Evolutionary conservation across 192 early-diverging fungal genomes (phyloP), one percentile per base, ranked within the genome.

Genomic region (Coemansia sp.): DNA sequence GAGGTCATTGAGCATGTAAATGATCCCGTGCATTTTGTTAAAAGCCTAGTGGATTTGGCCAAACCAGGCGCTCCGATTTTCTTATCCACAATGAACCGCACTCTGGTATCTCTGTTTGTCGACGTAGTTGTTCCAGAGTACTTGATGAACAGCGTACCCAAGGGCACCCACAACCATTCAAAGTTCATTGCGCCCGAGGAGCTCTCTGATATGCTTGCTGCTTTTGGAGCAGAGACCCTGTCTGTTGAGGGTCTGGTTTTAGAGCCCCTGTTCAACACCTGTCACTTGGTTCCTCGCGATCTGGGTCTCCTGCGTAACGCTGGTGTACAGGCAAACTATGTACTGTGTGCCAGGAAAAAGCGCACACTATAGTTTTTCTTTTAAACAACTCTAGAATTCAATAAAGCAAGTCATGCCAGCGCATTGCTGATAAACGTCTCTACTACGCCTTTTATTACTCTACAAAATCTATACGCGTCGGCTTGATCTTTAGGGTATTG

Each of bases 1-100:
- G 95, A 98, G 60, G 89, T 96, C 23, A 86, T 96, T 40, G 95
- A 98, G 72, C 93, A 96, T 60, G 95, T 98, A 5, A 73, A 66
- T 11, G 77, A 92, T 52, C 85, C 89, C 0, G 45, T 59, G 4
- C 59, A 59, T 17, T 96, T 98, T 64, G 73, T 94, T 6, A 53
- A 62, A n/a, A 72, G 81, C 1, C 84, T 88, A 35, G 57, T 78
- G 22, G 47, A 80, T 30, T 70, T 96, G 25, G 58, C 84, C 19
- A 83, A 82, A 17, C 86, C 88, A 0, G 83, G 78, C 2, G 92
- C 81, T 1, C 42, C 81, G 10, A 30, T 95, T 17, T 83, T 98
- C 20, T 53, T 96, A 28, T 95, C 92, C 2, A 98, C 93, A 45
- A 98, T 98, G 62, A 90, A 89, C 47, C 87, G 92, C 4, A 94